Evolutionary conservation across 768 basidiomycete species (phyloP).

Genomic region (Russula foetens): DNA sequence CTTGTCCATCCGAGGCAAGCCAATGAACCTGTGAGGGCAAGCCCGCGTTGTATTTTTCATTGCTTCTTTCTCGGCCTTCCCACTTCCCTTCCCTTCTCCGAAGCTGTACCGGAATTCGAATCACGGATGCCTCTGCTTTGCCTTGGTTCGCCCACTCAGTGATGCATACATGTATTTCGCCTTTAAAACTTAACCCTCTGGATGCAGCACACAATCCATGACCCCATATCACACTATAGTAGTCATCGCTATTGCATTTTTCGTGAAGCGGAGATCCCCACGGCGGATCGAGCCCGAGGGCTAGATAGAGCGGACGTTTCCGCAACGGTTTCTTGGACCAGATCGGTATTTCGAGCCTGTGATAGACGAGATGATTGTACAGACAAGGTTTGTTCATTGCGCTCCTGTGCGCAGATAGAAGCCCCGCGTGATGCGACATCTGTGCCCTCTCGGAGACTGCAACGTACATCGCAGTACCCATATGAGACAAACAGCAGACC

Average conservation of each 20-base stretch:
- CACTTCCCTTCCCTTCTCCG: conserved; percentile 1
- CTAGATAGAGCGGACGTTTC: background rate
- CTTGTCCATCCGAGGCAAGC: conserved; percentile 1
- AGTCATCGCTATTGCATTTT: background rate
- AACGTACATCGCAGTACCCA: background rate
- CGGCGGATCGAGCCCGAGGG: background rate
- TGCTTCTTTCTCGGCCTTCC: background rate
- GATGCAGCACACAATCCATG: background rate
- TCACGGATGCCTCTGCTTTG: background rate
- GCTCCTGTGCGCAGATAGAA: background rate
- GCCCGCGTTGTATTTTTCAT: background rate
- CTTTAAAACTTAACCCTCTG: background rate
- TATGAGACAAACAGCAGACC: background rate
- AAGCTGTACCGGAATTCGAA: background rate
- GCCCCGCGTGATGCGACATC: background rate
- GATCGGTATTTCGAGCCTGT: background rate
- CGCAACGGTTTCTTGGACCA: background rate
- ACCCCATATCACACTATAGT: background rate
- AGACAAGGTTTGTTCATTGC: background rate
- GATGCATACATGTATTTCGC: background rate
- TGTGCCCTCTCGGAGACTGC: background rate
- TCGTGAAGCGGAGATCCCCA: too few species aligned
- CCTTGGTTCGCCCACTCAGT: background rate
- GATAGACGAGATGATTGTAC: background rate
- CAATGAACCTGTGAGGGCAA: background rate